phyloP scores from a whole-genome alignment of 805 yeast genomes.

The Torulaspora maleeae region DNA sequence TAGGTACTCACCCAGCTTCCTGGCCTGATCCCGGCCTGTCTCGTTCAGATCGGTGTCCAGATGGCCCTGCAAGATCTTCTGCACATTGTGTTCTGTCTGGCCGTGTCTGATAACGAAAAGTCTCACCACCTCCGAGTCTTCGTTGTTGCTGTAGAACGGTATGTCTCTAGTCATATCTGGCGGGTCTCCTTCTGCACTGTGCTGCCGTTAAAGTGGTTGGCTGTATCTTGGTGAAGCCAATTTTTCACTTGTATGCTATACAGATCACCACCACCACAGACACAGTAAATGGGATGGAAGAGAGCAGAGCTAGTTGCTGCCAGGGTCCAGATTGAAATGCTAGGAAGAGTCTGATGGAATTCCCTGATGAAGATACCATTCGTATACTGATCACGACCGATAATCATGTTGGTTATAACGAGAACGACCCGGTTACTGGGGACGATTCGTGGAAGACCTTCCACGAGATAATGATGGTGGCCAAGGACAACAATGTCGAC shows the following conservation, averaged over 20 bases:
- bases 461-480: slow-evolving; percentile 73
- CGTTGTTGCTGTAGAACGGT: slow-evolving; percentile 30
- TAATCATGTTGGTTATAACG: slow-evolving; percentile 92
- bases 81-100: slow-evolving; percentile 68
- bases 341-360: slow-evolving; percentile 17
- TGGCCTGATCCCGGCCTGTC: slow-evolving; percentile 59
- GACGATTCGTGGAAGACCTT: slow-evolving; percentile 87
- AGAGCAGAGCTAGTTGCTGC: not conserved
- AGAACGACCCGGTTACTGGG: slow-evolving; percentile 83
- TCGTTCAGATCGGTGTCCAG: slow-evolving; percentile 57
- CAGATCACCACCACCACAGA: not conserved
- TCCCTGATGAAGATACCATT: slow-evolving; percentile 52
- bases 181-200: not conserved
- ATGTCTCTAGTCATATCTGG: slow-evolving; percentile 18
- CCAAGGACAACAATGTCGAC: slow-evolving; percentile 69
- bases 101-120: slow-evolving; percentile 76
- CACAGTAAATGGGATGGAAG: not conserved
- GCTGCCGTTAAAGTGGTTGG: not conserved
- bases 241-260: not conserved
- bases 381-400: slow-evolving; percentile 84
- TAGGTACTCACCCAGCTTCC: slow-evolving; percentile 42
- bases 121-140: slow-evolving; percentile 39
- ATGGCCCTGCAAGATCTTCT: slow-evolving; percentile 77
- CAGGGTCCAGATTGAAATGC: not conserved
- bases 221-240: not conserved